Conservation (phyloP, 2,329 filamentous ascomycete species). For the Stromatinia cepivora region DNA sequence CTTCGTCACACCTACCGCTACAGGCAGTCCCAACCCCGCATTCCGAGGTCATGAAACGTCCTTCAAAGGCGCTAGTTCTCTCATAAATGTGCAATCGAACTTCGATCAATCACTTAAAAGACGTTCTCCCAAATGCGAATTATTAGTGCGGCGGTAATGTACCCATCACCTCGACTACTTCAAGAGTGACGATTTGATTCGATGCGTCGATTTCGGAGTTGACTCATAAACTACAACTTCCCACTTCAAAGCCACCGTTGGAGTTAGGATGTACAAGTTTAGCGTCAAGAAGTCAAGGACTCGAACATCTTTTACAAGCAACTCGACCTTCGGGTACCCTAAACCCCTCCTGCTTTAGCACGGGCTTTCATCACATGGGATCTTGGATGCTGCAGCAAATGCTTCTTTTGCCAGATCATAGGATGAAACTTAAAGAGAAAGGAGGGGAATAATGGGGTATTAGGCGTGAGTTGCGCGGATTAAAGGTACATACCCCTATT, state of each 20-base stretch:
- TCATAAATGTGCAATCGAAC: not conserved
- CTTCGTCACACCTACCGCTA: not conserved
- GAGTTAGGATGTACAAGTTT: not conserved
- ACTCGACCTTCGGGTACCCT: not conserved
- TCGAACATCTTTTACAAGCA: not conserved
- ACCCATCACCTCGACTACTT: slow-evolving; percentile 11
- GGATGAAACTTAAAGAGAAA: slow-evolving; percentile 30
- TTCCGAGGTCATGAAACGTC: not conserved
- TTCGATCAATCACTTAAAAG: slow-evolving; percentile 4
- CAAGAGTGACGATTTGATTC: slow-evolving; percentile 24
- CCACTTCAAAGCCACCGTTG: not conserved
- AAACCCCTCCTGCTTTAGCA: slow-evolving; percentile 44
- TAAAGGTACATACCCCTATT: slow-evolving; percentile 48
- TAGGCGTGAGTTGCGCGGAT: slow-evolving; percentile 56
- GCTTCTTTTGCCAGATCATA: slow-evolving; percentile 39
- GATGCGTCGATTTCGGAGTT: slow-evolving; percentile 13
- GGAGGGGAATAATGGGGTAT: slow-evolving; percentile 41
- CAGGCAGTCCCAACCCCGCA: not conserved
- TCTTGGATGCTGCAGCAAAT: slow-evolving; percentile 50
- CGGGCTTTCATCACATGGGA: slow-evolving; percentile 52
- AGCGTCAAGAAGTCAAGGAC: not conserved
- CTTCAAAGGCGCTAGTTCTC: not conserved
- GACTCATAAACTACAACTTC: slow-evolving; percentile 18
- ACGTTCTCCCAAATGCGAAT: not conserved
- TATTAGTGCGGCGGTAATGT: slow-evolving; percentile 28